A percentile compares a stretch with the other conserved stretches of the same genome.
phyloP scores from a whole-genome alignment of 2,329 filamentous ascomycete species.

The Verticillium alfalfae region DNA sequence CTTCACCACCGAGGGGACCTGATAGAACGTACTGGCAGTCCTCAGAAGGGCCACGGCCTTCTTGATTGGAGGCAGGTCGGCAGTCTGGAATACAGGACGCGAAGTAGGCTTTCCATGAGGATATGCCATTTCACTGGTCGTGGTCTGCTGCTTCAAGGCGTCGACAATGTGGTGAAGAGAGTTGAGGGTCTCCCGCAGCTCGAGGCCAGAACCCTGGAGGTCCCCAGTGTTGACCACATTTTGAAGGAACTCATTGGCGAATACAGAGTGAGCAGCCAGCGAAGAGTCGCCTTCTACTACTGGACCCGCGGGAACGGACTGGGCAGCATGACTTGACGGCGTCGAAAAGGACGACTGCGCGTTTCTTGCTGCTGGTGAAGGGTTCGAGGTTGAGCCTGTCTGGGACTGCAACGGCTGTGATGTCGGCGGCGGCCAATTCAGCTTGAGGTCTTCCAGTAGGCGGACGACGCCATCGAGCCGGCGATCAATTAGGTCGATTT shows the following conservation, averaged over 20 bases:
- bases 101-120: conserved; percentile 10
- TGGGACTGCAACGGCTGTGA: background rate
- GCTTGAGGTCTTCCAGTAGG: conserved; percentile 25
- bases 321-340: conserved; percentile 7
- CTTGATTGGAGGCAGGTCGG: conserved; percentile 11
- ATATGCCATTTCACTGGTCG: conserved; percentile 17
- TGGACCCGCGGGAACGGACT: conserved; percentile 1
- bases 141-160: conserved; percentile 18
- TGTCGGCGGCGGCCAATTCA: conserved; percentile 12
- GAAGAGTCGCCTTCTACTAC: conserved; percentile 39
- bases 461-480: conserved; percentile 25
- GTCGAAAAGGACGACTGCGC: conserved; percentile 1
- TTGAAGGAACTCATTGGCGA: conserved; percentile 38
- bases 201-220: conserved; percentile 18
- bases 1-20: background rate
- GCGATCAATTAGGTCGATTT: conserved; percentile 30
- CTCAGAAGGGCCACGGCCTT: conserved; percentile 9
- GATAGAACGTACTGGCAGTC: background rate
- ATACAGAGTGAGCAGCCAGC: conserved; percentile 37
- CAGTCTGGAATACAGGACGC: conserved; percentile 2
- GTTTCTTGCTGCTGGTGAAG: background rate
- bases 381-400: background rate
- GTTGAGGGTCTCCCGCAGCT: conserved; percentile 27
- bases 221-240: conserved; percentile 25
- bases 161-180: conserved; percentile 23